These are phyloP conservation scores for Cruciata laevipes DNA, from an alignment of 257 asterid genomes.

Conservation along the genomic window DNA sequence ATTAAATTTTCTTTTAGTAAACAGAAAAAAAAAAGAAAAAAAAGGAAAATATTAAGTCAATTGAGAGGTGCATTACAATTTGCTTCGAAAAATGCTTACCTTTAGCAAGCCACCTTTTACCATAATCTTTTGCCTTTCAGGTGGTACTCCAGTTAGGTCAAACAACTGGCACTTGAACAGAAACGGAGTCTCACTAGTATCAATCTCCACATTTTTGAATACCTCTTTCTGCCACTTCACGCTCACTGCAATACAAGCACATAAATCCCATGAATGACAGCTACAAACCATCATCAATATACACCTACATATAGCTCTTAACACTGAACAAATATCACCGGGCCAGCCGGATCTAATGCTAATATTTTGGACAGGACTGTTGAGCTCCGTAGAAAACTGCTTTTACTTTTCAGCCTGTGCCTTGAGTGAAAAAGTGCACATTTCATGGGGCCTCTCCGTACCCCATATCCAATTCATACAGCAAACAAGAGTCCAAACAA, in stretches of 20 bases:
- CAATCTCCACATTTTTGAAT: constrained; percentile 71
- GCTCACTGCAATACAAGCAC: constrained; percentile 49
- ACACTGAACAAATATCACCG: neutral
- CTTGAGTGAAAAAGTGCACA: neutral
- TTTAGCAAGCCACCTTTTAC: constrained; percentile 93
- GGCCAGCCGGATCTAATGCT: neutral
- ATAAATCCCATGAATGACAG: neutral
- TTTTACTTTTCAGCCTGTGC: neutral
- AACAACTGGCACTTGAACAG: constrained; percentile 90
- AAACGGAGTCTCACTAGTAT: constrained; percentile 82
- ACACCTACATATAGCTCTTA: neutral
- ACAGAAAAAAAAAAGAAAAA: too few species aligned
- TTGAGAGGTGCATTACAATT: constrained; percentile 3
- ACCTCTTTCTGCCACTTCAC: constrained; percentile 96
- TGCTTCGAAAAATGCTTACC: constrained; percentile 37
- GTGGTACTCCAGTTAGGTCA: constrained; percentile 98
- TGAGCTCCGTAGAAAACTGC: neutral
- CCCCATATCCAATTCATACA: neutral
- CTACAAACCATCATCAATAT: neutral
- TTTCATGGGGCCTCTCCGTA: neutral
- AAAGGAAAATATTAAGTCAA: neutral
- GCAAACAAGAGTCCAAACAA: neutral
- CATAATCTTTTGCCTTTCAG: constrained; percentile 99
- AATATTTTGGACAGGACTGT: neutral
- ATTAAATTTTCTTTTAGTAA: neutral